Percentiles rank a stretch among this genome's conserved stretches.
phyloP scores from a whole-genome alignment of 331 rosid genomes.

The Quercus tomentella region DNA sequence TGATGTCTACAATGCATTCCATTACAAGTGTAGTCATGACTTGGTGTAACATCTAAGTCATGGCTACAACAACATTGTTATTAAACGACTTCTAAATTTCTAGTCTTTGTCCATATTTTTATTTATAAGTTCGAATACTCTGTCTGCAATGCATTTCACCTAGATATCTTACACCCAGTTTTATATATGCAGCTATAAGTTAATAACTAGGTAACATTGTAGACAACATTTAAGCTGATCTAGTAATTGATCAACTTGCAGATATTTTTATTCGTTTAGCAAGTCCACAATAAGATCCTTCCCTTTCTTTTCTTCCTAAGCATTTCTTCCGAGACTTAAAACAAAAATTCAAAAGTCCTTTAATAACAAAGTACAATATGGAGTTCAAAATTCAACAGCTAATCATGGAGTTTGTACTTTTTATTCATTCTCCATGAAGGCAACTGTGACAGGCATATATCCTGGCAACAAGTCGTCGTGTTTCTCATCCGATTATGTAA shows the following conservation, averaged over 20 bases:
- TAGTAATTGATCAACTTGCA: background rate
- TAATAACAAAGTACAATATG: background rate
- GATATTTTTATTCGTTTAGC: background rate
- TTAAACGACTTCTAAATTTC: too few relatives aligned
- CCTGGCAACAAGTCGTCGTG: slow-evolving; percentile 9
- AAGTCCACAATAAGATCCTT: background rate
- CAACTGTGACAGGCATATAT: background rate
- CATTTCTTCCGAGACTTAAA: background rate
- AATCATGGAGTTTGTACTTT: background rate
- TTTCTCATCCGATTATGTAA: slow-evolving; percentile 6
- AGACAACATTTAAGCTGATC: slow-evolving; percentile 8
- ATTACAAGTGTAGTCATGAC: too few relatives aligned
- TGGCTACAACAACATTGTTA: too few relatives aligned
- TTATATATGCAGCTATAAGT: background rate
- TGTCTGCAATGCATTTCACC: too few relatives aligned
- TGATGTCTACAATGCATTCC: too few relatives aligned
- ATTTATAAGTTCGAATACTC: too few relatives aligned
- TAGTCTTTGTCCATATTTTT: too few relatives aligned
- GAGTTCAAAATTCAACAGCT: background rate
- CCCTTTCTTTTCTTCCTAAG: background rate
- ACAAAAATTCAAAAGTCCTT: background rate
- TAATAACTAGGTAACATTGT: background rate
- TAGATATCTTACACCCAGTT: too few relatives aligned
- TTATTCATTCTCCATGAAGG: slow-evolving; percentile 13
- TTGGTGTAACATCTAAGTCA: too few relatives aligned